A percentile compares a stretch with the other conserved stretches of the same genome.
Conservation (phyloP, 305 asterid genomes). For the Fraxinus sp. region DNA sequence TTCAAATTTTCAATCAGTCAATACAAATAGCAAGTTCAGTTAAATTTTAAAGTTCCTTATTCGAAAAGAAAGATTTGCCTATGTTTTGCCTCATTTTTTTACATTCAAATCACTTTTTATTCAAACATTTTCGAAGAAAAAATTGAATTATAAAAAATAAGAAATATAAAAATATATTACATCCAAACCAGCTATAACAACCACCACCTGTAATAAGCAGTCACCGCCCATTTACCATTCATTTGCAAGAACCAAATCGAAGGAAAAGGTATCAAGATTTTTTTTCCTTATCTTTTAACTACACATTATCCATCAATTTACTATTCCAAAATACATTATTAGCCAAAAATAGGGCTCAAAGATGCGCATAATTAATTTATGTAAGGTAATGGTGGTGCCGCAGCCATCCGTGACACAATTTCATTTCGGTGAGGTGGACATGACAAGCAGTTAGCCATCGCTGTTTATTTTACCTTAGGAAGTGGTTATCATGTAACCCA, state of each 20-base stretch:
- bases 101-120: neutral
- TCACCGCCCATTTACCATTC: neutral
- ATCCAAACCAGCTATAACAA: neutral
- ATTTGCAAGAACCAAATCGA: neutral
- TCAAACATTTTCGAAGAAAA: too few species aligned
- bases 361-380: too few species aligned
- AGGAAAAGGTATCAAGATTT: neutral
- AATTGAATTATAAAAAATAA: too few species aligned
- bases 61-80: neutral
- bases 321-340: too few species aligned
- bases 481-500: neutral
- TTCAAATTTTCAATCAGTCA: neutral
- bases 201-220: neutral
- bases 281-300: neutral
- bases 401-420: neutral
- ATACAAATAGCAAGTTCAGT: neutral
- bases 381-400: neutral
- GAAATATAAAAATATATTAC: too few species aligned
- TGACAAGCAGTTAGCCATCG: neutral
- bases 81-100: too few species aligned
- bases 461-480: neutral
- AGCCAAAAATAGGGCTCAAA: too few species aligned
- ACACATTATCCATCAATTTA: neutral
- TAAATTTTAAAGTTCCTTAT: too few species aligned
- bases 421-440: too few species aligned